Percentiles rank a stretch among this genome's conserved stretches.
Evolutionary conservation across 768 basidiomycete genomes (phyloP).

Genomic region (Pluteus cervinus): DNA sequence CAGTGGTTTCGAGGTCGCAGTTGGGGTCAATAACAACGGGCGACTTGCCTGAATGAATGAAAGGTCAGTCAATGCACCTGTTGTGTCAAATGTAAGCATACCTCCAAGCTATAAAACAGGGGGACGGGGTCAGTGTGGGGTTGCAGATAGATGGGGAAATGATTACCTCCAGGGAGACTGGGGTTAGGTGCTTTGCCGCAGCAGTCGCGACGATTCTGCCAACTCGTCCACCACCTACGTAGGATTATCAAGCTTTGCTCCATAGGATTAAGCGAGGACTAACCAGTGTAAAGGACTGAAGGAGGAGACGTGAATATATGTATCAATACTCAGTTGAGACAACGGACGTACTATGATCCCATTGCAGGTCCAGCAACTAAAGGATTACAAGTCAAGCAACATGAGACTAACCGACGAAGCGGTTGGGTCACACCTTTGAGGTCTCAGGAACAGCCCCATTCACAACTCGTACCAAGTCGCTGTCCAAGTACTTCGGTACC

Average conservation of each 20-base stretch:
- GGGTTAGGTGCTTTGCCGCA: constrained; percentile 73
- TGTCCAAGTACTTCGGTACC: constrained; percentile 71
- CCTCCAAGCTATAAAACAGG: constrained; percentile 42
- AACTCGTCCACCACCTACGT: constrained; percentile 50
- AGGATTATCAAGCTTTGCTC: too few relatives aligned
- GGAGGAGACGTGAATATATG: constrained; percentile 2
- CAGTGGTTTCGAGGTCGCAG: constrained; percentile 59
- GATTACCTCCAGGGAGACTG: constrained; percentile 42
- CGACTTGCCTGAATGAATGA: constrained; percentile 44
- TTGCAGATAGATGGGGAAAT: not conserved
- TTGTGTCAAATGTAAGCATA: too few relatives aligned
- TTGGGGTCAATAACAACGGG: constrained; percentile 70
- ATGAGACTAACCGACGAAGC: constrained; percentile 1
- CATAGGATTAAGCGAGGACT: too few relatives aligned
- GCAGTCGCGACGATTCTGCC: constrained; percentile 65
- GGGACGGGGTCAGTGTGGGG: not conserved
- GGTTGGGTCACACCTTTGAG: constrained; percentile 33
- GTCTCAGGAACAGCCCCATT: constrained; percentile 65
- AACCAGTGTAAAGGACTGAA: constrained; percentile 62
- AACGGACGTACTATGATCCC: constrained; percentile 42
- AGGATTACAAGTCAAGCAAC: not conserved
- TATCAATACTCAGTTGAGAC: not conserved
- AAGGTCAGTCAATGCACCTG: too few relatives aligned
- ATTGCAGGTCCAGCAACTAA: constrained; percentile 68
- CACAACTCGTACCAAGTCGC: constrained; percentile 55